Conservation (phyloP, 768 basidiomycete genomes). For the Hygrocybe coccinea region DNA sequence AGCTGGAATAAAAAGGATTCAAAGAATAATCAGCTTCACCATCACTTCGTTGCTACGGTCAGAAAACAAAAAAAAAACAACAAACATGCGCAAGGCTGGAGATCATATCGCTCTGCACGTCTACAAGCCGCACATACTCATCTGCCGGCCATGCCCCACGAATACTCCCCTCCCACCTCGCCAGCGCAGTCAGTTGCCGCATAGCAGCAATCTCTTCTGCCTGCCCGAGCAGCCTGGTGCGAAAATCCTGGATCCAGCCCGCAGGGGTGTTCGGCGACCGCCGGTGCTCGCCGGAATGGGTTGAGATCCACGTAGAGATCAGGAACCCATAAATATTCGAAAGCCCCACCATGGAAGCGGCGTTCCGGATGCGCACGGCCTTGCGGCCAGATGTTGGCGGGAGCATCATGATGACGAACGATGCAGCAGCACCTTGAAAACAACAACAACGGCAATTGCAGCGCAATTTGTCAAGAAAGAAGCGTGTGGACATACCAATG, state of each 20-base stretch:
- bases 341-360: conserved; percentile 37
- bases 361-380: conserved; percentile 41
- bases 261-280: not conserved
- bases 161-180: conserved; percentile 46
- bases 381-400: conserved; percentile 47
- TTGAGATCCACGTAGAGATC: conserved; percentile 39
- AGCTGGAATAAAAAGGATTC: conserved; percentile 23
- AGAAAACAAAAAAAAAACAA: no score
- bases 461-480: conserved; percentile 2
- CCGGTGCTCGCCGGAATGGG: conserved; percentile 14
- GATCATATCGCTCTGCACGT: conserved; percentile 40
- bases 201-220: conserved; percentile 32
- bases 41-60: not conserved
- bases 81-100: conserved; percentile 34
- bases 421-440: conserved; percentile 41
- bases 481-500: conserved; percentile 34
- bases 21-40: not conserved
- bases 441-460: not conserved
- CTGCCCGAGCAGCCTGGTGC: conserved; percentile 28
- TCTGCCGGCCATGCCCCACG: conserved; percentile 50
- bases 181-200: conserved; percentile 31
- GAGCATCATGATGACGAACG: conserved; percentile 51
- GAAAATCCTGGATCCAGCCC: conserved; percentile 25
- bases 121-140: conserved; percentile 41
- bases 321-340: conserved; percentile 40